Base-by-base conservation (phyloP, 1,284 basidiomycete genomes). In the Schizophyllum amplum region DNA sequence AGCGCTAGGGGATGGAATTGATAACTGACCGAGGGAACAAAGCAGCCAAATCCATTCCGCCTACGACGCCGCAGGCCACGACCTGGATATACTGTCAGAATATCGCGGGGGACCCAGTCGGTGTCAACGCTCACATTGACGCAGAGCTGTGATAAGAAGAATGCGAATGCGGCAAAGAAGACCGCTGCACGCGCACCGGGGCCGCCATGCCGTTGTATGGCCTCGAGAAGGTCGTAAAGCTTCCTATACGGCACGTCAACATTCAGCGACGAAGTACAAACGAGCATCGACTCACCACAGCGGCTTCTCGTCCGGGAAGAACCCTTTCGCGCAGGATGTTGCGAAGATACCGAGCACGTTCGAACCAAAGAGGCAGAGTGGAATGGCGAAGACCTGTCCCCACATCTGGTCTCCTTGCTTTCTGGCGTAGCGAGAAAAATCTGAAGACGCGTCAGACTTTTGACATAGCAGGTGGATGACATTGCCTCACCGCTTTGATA, bases 381-480 rank as follows among this genome's bases (percentile, higher is more conserved):
- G 70, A 21, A 71, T 69, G 46, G 68, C 62, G 51, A 71, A 67
- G 20, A 71, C 59, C 56, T 71, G 70, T 3, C 69, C 68, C 60
- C 64, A 67, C 23, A 70, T 61, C 48, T 70, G 69, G 49, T 69
- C 62, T 48, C 68, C 68, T 4, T 68, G 63, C 7, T 67, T 62
- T 22, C 62, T 63, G 4, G 69, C 68, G 57, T 71, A 72, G 42
- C 70, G 64, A 17, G 69, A 68, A 55, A 71, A 72, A 55, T 72
- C 70, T 72, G 15, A 1, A 52, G 2, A 17, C 33, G 33, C 7
- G 33, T 42, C 33, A 42, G 33, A 9, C 6, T 6, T 33, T 6
- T 13, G 27, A 6, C 6, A 13, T 5, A 33, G 27, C 27, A 5
- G 13, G n/a, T 33, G 5, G 27, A 33, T 5, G 27, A 33, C 27